Conservation (phyloP, 352 stramenopile species). For the Pythium monospermum region DNA sequence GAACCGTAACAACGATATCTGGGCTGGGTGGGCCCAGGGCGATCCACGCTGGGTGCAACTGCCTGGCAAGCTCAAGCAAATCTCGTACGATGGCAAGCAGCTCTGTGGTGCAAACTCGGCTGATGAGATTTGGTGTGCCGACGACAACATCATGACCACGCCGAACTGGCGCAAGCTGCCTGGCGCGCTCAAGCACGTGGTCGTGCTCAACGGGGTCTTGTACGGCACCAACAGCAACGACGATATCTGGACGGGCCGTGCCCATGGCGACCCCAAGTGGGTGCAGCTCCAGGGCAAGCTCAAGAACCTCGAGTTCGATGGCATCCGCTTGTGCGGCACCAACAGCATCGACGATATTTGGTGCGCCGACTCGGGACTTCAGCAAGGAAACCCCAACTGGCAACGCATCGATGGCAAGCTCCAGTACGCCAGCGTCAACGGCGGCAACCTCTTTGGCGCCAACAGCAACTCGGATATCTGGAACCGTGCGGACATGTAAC, state of each 20-base stretch:
- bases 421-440: conserved; percentile 8
- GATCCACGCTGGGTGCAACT: conserved; percentile 11
- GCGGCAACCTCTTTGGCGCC: conserved; percentile 2
- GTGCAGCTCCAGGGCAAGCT: conserved; percentile 14
- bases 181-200: conserved; percentile 20
- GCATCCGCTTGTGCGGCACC: conserved; percentile 20
- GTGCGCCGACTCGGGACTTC: conserved; percentile 14
- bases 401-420: conserved; percentile 12
- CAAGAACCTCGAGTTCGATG: conserved; percentile 26
- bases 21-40: conserved; percentile 2
- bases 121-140: conserved; percentile 27
- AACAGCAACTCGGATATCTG: conserved; percentile 7
- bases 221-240: conserved; percentile 21
- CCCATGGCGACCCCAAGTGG: conserved; percentile 22
- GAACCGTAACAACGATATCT: conserved; percentile 20
- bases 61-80: conserved; percentile 16
- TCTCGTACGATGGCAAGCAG: conserved; percentile 27
- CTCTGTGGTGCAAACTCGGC: conserved; percentile 16
- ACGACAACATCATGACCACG: conserved; percentile 12
- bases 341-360: conserved; percentile 12
- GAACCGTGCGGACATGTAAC: conserved; percentile 6
- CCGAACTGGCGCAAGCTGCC: conserved; percentile 22
- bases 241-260: conserved; percentile 16
- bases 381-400: conserved; percentile 13
- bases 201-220: conserved; percentile 25